A percentile compares a stretch with the other conserved stretches of the same genome.
Conservation (phyloP, 257 asterid species). For the Linderniella brevidens region DNA sequence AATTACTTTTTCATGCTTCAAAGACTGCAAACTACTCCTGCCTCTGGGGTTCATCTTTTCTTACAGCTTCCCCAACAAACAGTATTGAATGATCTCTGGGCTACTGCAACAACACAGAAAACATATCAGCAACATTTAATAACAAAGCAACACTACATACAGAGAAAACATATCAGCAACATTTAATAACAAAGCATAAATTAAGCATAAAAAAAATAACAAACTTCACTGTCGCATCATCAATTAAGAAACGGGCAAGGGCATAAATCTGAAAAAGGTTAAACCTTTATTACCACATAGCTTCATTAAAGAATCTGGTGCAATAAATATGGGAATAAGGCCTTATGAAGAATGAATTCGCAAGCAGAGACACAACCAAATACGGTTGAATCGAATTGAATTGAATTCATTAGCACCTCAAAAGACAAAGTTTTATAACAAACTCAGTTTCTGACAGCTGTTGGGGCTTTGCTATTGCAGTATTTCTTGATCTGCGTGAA, state of each 20-base stretch:
- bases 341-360: not conserved
- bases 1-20: constrained; percentile 38
- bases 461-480: too few species aligned
- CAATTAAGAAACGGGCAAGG: too few species aligned
- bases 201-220: not conserved
- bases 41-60: constrained; percentile 41
- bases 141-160: not conserved
- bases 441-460: not conserved
- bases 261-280: too few species aligned
- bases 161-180: constrained; percentile 1
- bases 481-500: constrained; percentile 31
- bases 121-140: constrained; percentile 8
- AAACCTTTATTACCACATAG: too few species aligned
- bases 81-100: constrained; percentile 20
- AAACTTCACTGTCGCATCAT: not conserved
- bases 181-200: constrained; percentile 7
- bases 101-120: constrained; percentile 18
- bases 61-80: constrained; percentile 14
- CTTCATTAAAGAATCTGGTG: not conserved
- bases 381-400: constrained; percentile 12
- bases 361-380: constrained; percentile 5
- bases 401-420: constrained; percentile 9
- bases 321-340: not conserved
- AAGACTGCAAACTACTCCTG: constrained; percentile 41
- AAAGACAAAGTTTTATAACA: constrained; percentile 13